Conservation (phyloP, 2,329 filamentous ascomycete species). For the Drechmeria coniospora region DNA sequence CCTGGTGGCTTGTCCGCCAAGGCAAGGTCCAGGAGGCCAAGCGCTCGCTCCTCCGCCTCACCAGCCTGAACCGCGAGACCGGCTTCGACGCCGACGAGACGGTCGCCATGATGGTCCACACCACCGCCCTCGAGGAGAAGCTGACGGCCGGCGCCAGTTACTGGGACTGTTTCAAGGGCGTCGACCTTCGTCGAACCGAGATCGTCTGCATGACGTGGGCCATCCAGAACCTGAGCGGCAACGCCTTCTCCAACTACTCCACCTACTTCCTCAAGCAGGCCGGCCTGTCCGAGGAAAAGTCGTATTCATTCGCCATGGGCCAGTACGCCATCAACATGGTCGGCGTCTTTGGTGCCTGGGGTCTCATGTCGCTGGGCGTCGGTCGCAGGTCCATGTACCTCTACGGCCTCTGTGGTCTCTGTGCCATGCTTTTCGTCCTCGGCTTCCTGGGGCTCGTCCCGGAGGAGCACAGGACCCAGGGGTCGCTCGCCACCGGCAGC, state of each 20-base stretch:
- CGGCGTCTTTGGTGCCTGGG: slow-evolving; percentile 70
- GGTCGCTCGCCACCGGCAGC: slow-evolving; percentile 62
- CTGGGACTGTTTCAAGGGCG: slow-evolving; percentile 69
- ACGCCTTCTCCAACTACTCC: slow-evolving; percentile 50
- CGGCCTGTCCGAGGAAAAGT: slow-evolving; percentile 32
- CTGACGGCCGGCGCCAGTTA: slow-evolving; percentile 63
- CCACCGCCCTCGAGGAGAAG: slow-evolving; percentile 62
- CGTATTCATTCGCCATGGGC: slow-evolving; percentile 47
- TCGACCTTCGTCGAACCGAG: slow-evolving; percentile 62
- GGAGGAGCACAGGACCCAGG: slow-evolving; percentile 37
- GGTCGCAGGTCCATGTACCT: slow-evolving; percentile 66
- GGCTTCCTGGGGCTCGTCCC: slow-evolving; percentile 71
- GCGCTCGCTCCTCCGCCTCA: slow-evolving; percentile 47
- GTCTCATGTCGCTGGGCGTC: slow-evolving; percentile 57
- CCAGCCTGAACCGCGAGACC: slow-evolving; percentile 45
- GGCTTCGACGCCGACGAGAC: slow-evolving; percentile 73
- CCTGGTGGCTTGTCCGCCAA: slow-evolving; percentile 62
- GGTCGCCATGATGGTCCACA: slow-evolving; percentile 84
- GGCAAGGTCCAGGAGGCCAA: slow-evolving; percentile 51
- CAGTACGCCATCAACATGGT: slow-evolving; percentile 61
- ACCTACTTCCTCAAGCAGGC: slow-evolving; percentile 48
- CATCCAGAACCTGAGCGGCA: slow-evolving; percentile 48
- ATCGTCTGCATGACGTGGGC: slow-evolving; percentile 50
- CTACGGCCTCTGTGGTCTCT: slow-evolving; percentile 59
- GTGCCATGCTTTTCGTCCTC: slow-evolving; percentile 63